These are phyloP conservation scores for Scleromitrula shiraiana DNA, from an alignment of 2,329 filamentous ascomycete genomes.

Conservation along the genomic window DNA sequence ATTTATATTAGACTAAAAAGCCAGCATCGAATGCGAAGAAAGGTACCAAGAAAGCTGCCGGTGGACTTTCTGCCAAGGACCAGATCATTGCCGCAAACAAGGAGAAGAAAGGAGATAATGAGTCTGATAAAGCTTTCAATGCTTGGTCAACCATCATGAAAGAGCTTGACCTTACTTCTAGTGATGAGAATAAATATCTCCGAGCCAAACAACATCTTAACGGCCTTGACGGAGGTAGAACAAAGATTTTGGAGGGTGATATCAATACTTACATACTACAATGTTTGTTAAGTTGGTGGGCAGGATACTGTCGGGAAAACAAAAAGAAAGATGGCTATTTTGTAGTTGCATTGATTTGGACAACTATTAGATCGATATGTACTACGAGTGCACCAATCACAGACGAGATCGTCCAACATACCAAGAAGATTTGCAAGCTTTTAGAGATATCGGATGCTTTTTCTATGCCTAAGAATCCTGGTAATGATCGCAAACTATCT, in stretches of 20 bases:
- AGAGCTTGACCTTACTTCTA: conserved; percentile 20
- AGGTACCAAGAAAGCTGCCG: conserved; percentile 33
- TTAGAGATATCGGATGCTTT: conserved; percentile 30
- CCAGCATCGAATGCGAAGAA: conserved; percentile 18
- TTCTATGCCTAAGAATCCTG: conserved; percentile 15
- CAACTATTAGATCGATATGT: conserved; percentile 33
- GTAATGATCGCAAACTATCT: conserved; percentile 34
- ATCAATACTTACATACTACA: conserved; percentile 40
- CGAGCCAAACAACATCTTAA: conserved; percentile 25
- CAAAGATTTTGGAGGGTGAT: conserved; percentile 27
- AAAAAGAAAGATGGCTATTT: conserved; percentile 31
- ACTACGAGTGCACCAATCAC: conserved; percentile 33
- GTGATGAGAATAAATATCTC: conserved; percentile 27
- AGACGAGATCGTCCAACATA: conserved; percentile 33
- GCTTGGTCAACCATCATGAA: conserved; percentile 28
- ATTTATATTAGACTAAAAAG: conserved; percentile 10
- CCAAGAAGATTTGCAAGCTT: conserved; percentile 27
- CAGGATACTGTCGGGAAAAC: conserved; percentile 31
- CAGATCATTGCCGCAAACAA: conserved; percentile 28
- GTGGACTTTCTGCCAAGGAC: conserved; percentile 31
- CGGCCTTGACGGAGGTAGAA: conserved; percentile 24
- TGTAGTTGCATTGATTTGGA: conserved; percentile 40
- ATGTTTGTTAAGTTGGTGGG: conserved; percentile 41
- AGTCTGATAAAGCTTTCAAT: conserved; percentile 27
- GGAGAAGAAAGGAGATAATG: conserved; percentile 24